Evolutionary conservation across 176 grass and related monocot species (phyloP), one percentile per base, ranked within the genome.

Genomic region (Phyllostachys edulis): DNA sequence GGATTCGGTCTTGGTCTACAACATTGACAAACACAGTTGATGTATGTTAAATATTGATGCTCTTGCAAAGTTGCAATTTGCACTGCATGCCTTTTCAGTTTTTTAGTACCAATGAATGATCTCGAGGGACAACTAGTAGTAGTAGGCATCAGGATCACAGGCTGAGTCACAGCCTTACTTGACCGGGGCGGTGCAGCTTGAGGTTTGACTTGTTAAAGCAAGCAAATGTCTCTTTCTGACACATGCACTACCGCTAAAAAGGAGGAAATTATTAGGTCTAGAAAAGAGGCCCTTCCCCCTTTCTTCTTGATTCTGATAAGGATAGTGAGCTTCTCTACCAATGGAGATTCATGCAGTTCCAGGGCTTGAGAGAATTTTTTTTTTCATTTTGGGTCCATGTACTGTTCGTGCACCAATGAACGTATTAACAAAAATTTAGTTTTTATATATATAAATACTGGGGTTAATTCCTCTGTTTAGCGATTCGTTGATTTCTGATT

Each of bases 121-220:
- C 54, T 10, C 3, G 27, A 27, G 10, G 51, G 45, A 34, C 42
- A 46, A 80, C 18, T 11, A 49, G 14, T 1, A 0, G 62, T 27
- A 44, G 69, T 54, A 67, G 13, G 59, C 68, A 62, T 46, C 78
- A 76, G 62, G 26, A 36, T 54, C 78, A 75, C 61, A 49, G 38
- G 49, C 51, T 57, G 37, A 40, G 78, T 41, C 38, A n/a, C 55
- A 51, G 12, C 21, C 27, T 38, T 52, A 61, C 81, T 21, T 64
- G 73, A 65, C 45, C 5, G 45, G 34, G 64, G 45, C 44, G 9
- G 37, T 20, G 9, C 11, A n/a, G 79, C 34, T 63, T 23, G 78
- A 69, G 47, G 47, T 64, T 80, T 89, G 76, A 85, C 77, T 45
- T 44, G 29, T 18, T 61, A 82, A 81, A 87, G 78, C 47, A 21